Base-by-base conservation (phyloP, 1,284 basidiomycete species). In the Puccinia coronata region DNA sequence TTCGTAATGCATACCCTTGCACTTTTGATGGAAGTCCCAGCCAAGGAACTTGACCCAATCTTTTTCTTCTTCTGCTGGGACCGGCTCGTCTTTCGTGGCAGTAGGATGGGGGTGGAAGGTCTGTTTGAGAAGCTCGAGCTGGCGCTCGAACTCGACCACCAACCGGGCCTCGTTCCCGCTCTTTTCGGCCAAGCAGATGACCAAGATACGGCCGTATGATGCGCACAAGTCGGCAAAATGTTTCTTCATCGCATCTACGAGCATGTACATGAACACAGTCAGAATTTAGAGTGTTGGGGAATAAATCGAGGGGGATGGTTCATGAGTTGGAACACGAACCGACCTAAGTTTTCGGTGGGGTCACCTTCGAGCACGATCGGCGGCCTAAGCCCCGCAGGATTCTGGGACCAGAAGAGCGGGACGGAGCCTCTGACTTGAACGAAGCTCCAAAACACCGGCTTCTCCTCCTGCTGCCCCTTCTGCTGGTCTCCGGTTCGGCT, bases 21-120 rank as follows among this genome's bases (percentile, higher is more conserved):
- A 98, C 87, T 98, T 95, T 84, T 91, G 92, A 87, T 98, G 96
- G 88, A 99, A 99, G 87, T 99, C 97, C 86, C 97, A 99, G 88
- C 98, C 97, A 82, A 93, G 89, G 86, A 99, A 99, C 84, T 97
- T 85, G 93, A 98, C 0, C 94, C 95, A 59, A 16, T 31, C 57
- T 31, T 59, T 28, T 25, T 34, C 28, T 82, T 98, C 95, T 88
- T 99, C 99, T 43, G 1, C 23, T n/a, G n/a, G n/a, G 16, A n/a
- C 20, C 5, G 47, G 14, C 65, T 9, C 8, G 23, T 34, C 31
- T 28, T 39, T 61, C 49, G n/a, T 25, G 28, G 28, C 11, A n/a
- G n/a, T n/a, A 25, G 9, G 57, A 59, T 34, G 25, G 28, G 57
- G 9, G 34, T 16, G 28, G 63, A 41, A 67, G n/a, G 39, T 31